Conservation (phyloP, 495 filamentous ascomycete genomes). For the Podospora pseudocomata region DNA sequence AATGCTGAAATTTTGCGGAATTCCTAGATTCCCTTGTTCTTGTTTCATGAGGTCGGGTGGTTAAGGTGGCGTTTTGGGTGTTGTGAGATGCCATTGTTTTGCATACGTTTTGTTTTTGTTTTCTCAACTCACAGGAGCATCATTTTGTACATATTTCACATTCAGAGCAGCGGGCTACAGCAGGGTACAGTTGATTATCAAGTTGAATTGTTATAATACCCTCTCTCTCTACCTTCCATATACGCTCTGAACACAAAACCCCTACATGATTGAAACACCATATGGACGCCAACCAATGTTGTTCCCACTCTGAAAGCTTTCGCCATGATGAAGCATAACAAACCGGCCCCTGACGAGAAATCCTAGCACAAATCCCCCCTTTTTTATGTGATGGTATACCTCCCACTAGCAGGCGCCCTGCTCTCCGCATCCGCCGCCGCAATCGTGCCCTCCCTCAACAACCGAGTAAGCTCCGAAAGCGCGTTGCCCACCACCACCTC, state of each 20-base stretch:
- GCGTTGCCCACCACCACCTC: conserved; percentile 88
- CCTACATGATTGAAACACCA: no score
- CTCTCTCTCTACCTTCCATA: not conserved
- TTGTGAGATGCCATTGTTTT: not conserved
- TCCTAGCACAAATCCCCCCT: not conserved
- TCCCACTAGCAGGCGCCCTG: conserved; percentile 72
- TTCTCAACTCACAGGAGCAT: no score
- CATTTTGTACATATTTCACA: not conserved
- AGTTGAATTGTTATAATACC: not conserved
- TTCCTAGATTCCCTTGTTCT: conserved; percentile 34
- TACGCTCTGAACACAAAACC: not conserved
- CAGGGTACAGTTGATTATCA: not conserved
- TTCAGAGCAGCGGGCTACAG: not conserved
- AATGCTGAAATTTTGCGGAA: conserved; percentile 49
- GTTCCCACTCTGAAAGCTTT: not conserved
- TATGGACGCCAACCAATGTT: not conserved
- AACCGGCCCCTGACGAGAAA: not conserved
- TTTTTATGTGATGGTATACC: conserved; percentile 80
- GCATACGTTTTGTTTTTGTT: not conserved
- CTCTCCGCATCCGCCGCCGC: conserved; percentile 83
- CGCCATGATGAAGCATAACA: not conserved
- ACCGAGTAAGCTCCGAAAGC: conserved; percentile 82
- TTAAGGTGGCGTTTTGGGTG: not conserved
- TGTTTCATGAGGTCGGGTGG: no score
- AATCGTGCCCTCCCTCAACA: conserved; percentile 88